These are phyloP conservation scores for Rhipidocladum racemiflorum DNA, from an alignment of 176 grass and related monocot species.

Conservation along the genomic window DNA sequence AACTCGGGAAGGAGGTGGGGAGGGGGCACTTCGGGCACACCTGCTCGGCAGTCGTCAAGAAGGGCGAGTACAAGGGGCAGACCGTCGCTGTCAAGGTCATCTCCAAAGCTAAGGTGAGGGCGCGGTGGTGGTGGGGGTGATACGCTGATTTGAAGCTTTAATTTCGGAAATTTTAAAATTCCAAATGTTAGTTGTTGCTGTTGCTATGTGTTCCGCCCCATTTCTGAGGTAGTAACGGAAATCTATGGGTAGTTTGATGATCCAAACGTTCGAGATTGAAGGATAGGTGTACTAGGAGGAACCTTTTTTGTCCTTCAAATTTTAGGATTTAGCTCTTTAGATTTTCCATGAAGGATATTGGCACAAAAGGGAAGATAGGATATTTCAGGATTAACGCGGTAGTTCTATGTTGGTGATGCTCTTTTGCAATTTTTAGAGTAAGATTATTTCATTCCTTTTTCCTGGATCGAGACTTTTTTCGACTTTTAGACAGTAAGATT, in stretches of 20 bases:
- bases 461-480: not conserved
- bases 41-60: constrained; percentile 75
- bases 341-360: not conserved
- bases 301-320: not conserved
- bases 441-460: not conserved
- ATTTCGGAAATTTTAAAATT: constrained; percentile 15
- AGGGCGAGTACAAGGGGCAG: constrained; percentile 87
- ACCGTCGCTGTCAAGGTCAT: constrained; percentile 92
- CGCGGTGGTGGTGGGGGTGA: not conserved
- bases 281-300: not conserved
- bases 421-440: not conserved
- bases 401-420: not conserved
- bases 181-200: constrained; percentile 1
- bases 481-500: not conserved
- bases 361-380: not conserved
- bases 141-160: constrained; percentile 7
- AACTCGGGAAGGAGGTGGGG: constrained; percentile 96
- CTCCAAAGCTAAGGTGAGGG: constrained; percentile 88
- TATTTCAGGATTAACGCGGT: not conserved
- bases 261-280: not conserved
- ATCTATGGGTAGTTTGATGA: not conserved
- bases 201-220: constrained; percentile 4
- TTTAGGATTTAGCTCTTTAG: not conserved
- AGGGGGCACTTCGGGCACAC: constrained; percentile 97
- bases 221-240: constrained; percentile 21